Evolutionary conservation across 345 rosid species (phyloP), one percentile per base, ranked within the genome.

Genomic region (Boechera divaricarpa): DNA sequence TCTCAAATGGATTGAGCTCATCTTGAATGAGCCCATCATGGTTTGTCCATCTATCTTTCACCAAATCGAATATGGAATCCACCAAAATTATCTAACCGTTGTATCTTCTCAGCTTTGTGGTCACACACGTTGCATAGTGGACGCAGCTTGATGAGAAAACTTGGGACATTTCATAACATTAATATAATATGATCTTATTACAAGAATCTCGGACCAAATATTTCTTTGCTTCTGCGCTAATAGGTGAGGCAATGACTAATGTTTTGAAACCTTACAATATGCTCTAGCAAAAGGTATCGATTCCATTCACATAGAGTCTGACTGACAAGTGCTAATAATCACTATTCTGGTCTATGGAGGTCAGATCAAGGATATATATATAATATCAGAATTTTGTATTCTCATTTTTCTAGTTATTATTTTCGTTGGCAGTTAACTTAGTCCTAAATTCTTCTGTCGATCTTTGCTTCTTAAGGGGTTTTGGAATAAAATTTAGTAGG

Each of bases 1-100:
- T 70, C 42, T 56, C 31, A 42, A 32, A 57, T 42, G 42, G 70
- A 66, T 66, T 31, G 36, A 39, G 2, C 31, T 38, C 38, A 28
- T 39, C 3, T 13, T 53, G 28, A 44, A 29, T 44, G 32, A 31
- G 33, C 55, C 54, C 74, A 70, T 57, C 6, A 68, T 26, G 41
- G 61, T 67, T 39, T 35, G 10, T 16, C 11, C 18, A 33, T 33
- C 45, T 51, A 24, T 26, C 5, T 68, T 28, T 35, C 21, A 16
- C 13, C 48, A 12, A 12, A 42, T 15, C 15, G 5, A 42, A 12
- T 12, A 42, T 42, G 6, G n/a, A 42, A 42, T 42, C 48, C n/a
- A 42, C 5, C 48, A 42, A 11, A 42, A 5, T 44, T 4, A 13
- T 13, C 16, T 13, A 12, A 44, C 48, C 48, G 7, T 5, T 44